Evolutionary conservation across 2,329 filamentous ascomycete species (phyloP).

Genomic region (Didymella keratinophila): DNA sequence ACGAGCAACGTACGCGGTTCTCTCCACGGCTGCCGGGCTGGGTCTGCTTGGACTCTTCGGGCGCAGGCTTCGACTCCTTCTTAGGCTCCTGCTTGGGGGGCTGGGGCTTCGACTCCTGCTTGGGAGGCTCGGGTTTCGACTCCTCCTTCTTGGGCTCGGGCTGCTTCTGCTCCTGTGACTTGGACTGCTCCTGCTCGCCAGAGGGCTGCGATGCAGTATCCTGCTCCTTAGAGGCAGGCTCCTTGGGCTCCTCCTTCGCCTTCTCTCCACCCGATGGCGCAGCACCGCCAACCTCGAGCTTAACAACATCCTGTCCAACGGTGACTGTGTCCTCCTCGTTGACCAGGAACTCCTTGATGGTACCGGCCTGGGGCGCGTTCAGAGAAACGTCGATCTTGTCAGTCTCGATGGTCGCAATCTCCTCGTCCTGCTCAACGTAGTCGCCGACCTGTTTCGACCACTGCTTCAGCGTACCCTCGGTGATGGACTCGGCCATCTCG

Average conservation of each 20-base stretch:
- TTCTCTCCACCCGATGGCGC: conserved; percentile 62
- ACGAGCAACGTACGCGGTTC: conserved; percentile 73
- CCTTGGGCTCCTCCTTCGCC: conserved; percentile 65
- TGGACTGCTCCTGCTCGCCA: conserved; percentile 58
- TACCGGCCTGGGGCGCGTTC: conserved; percentile 89
- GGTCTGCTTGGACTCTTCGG: conserved; percentile 13
- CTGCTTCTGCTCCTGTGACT: conserved; percentile 49
- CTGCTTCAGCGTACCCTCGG: conserved; percentile 94
- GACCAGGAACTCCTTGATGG: conserved; percentile 89
- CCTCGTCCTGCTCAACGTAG: conserved; percentile 92
- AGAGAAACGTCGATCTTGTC: conserved; percentile 99
- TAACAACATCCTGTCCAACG: conserved; percentile 90
- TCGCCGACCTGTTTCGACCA: conserved; percentile 94
- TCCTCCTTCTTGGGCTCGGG: conserved; percentile 49
- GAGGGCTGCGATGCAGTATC: conserved; percentile 64
- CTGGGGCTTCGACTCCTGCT: conserved; percentile 46
- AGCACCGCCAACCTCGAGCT: conserved; percentile 74
- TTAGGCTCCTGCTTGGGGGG: conserved; percentile 25
- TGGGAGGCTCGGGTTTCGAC: conserved; percentile 48
- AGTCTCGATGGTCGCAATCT: conserved; percentile 98
- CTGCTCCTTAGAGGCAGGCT: conserved; percentile 64
- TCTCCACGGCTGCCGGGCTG: conserved; percentile 80
- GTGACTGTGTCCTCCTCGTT: conserved; percentile 95
- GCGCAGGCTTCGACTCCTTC: conserved; percentile 41
- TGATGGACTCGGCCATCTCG: conserved; percentile 98